Evolutionary conservation across 1,139 yeast genomes (phyloP), one percentile per base, ranked within the genome.

Genomic region (Debaryomycetaceae sp.): DNA sequence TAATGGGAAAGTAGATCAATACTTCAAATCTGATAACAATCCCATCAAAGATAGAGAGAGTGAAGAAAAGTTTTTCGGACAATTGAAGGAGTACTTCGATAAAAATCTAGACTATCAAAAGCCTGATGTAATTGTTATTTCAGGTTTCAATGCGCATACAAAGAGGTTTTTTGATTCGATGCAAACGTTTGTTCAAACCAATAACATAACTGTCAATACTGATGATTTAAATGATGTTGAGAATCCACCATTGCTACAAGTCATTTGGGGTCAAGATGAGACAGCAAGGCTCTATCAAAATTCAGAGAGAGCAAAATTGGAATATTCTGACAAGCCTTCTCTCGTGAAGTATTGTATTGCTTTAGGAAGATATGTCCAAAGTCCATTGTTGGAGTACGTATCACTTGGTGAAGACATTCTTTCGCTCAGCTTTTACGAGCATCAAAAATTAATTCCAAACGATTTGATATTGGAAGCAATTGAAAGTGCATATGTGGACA

Each of bases 181-280:
- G 11, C 72, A 70, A 40, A 80, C 76, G 36, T 79, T 87, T 43
- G 78, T 88, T 13, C 75, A 76, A 42, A 72, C 69, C 17, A 79
- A 87, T 52, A 76, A 77, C 39, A 64, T 87, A 33, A 67, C 70
- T 23, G 83, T 82, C 11, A 80, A 76, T 44, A 76, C 75, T 24
- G 87, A 80, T 27, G 76, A 69, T 37, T 58, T 67, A 39, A 56
- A 62, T 1, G 69, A 52, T 64, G 70, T 65, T 8, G 60, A 62
- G 37, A 63, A 66, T 37, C 69, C 78, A 5, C 79, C 78, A 11
- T 61, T 77, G 33, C 56, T 84, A 31, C 79, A 72, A 42, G 81
- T 88, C 3, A 70, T 90, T 13, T 93, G 90, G 83, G 96, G 88
- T 30, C 88, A 86, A 55, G 97, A 93, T 62, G 99, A 93, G 62